phyloP scores from a whole-genome alignment of 306 rosid species.

The Psophocarpus tetragonolobus region DNA sequence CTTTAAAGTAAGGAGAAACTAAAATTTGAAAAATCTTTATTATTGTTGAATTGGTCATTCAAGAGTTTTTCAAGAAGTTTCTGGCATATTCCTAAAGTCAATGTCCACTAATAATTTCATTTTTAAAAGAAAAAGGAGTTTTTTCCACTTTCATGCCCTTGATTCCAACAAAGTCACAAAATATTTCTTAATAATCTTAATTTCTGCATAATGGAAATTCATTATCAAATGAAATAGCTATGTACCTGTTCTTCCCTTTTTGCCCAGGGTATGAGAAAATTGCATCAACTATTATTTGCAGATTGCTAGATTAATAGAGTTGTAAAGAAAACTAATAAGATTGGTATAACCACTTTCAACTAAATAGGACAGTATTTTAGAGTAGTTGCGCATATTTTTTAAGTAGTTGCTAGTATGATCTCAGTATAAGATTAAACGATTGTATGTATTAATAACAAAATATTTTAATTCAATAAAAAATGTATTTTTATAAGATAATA shows the following conservation, averaged over 20 bases:
- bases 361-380: conserved; percentile 21
- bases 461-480: no score
- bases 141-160: neutral
- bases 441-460: no score
- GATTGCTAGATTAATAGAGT: conserved; percentile 2
- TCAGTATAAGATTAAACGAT: no score
- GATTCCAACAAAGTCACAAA: neutral
- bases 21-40: no score
- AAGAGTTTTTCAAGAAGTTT: no score
- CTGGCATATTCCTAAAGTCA: conserved; percentile 21
- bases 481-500: no score
- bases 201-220: neutral
- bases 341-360: conserved; percentile 44
- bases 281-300: neutral
- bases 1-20: no score
- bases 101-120: neutral
- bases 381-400: no score
- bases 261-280: neutral
- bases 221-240: neutral
- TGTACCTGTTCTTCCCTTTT: neutral
- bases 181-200: conserved; percentile 1
- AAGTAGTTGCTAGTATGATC: no score
- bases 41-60: no score
- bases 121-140: neutral
- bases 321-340: conserved; percentile 5